Evolutionary conservation across 2,329 filamentous ascomycete genomes (phyloP).

Genomic region (Colletotrichum liaoningense): DNA sequence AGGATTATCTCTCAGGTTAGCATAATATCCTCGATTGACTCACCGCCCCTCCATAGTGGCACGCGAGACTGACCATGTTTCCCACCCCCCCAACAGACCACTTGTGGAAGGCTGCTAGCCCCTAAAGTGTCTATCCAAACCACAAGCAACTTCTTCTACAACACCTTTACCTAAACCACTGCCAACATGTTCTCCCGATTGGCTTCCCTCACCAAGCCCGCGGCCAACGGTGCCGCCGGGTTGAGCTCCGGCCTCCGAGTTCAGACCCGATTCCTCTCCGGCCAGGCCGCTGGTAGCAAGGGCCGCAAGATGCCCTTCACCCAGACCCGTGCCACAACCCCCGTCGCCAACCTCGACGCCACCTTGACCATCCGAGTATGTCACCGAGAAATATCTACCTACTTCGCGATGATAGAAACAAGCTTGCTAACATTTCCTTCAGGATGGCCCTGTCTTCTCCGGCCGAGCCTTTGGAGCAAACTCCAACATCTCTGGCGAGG

Average conservation of each 20-base stretch:
- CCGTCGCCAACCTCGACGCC: constrained; percentile 79
- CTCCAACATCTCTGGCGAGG: constrained; percentile 96
- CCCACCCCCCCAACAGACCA: constrained; percentile 53
- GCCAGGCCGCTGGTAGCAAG: constrained; percentile 68
- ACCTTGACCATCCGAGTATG: constrained; percentile 93
- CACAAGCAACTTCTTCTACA: constrained; percentile 12
- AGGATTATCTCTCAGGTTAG: constrained; percentile 84
- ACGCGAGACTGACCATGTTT: constrained; percentile 43
- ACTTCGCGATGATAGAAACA: not conserved
- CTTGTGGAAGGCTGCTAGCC: constrained; percentile 63
- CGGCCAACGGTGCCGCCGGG: constrained; percentile 56
- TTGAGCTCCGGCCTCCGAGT: constrained; percentile 44
- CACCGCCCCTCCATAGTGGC: constrained; percentile 48
- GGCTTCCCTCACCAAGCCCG: constrained; percentile 64
- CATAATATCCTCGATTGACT: constrained; percentile 50
- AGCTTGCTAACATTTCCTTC: constrained; percentile 38
- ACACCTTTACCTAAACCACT: not conserved
- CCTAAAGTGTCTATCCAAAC: constrained; percentile 50
- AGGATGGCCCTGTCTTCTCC: constrained; percentile 95
- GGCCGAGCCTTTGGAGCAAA: constrained; percentile 97
- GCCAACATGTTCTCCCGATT: constrained; percentile 71
- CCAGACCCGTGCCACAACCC: constrained; percentile 69
- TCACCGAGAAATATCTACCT: constrained; percentile 33
- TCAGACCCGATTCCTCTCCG: constrained; percentile 53
- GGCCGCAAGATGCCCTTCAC: constrained; percentile 74